Evolutionary conservation across 116 monocot genomes (phyloP).

Genomic region (Cymodocea nodosa): DNA sequence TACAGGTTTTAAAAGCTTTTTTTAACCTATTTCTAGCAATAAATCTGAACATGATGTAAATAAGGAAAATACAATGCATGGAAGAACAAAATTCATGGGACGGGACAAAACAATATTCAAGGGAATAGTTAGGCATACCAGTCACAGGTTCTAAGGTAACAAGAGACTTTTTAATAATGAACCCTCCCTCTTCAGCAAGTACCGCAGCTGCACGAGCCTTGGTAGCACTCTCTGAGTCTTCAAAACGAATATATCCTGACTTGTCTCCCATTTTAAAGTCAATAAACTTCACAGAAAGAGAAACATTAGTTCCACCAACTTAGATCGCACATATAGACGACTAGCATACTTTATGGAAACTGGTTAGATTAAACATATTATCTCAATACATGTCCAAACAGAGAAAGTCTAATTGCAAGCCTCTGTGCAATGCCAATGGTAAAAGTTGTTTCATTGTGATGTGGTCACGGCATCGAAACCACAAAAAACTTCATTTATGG

Average conservation of each 20-base stretch:
- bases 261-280: constrained; percentile 74
- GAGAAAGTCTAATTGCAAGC: too few relatives aligned
- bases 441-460: too few relatives aligned
- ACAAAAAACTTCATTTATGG: too few relatives aligned
- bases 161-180: constrained; percentile 47
- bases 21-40: too few relatives aligned
- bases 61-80: neutral
- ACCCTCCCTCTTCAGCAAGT: constrained; percentile 52
- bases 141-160: constrained; percentile 61
- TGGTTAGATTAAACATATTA: too few relatives aligned
- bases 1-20: too few relatives aligned
- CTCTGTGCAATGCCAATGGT: too few relatives aligned
- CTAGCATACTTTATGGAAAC: neutral
- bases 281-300: constrained; percentile 35
- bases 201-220: constrained; percentile 72
- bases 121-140: constrained; percentile 26
- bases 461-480: too few relatives aligned
- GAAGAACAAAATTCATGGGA: neutral
- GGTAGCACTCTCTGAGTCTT: constrained; percentile 54
- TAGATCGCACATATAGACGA: neutral
- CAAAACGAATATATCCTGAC: constrained; percentile 79
- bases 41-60: neutral
- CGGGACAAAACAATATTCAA: neutral
- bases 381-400: too few relatives aligned
- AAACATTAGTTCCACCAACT: neutral